Base-by-base conservation (phyloP, 441 rosid species). In the Jatropha multifida region DNA sequence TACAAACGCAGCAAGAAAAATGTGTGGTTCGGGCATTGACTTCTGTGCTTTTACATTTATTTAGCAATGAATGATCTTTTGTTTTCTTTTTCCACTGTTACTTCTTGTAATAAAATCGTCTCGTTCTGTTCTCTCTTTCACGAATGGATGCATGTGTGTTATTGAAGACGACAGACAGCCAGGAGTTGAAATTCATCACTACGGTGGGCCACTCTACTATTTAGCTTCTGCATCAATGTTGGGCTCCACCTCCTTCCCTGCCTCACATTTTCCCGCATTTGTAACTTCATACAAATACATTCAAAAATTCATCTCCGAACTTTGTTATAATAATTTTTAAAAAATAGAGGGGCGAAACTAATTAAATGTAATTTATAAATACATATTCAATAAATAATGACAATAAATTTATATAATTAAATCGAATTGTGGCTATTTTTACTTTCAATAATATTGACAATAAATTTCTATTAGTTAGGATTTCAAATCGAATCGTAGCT, bases 11-110 rank as follows among this genome's bases (percentile, higher is more conserved):
- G 68, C 69, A 71, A 66, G 67, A 69, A 76, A 72, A 69, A 48
- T 83, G 87, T 91, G 86, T 89, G 98, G 98, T 94, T 94, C 98
- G 98, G 97, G 98, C 82, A 94, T 92, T 94, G 98, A 94, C 98
- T 94, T 91, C 93, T 81, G 80, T 83, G 86, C 71, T 68, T 40
- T 32, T 74, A 52, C 46, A 71, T 77, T 46, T 76, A 54, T 70
- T 1, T 26, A 44, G 79, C 77, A 67, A 77, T 83, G 65, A 69
- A 71, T 54, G 73, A 38, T 69, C 37, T 48, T 60, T 44, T 71
- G 42, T 61, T 48, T 65, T 27, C 61, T 42, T 48, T 71, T 68
- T 65, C 74, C 9, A 13, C 69, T 78, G 20, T 27, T 74, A 0
- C 15, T 44, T 20, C 49, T 73, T 23, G 55, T 27, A 54, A 65